A percentile compares a stretch with the other conserved stretches of the same genome.
These are phyloP conservation scores for Cytospora chrysosperma DNA, from an alignment of 2,329 filamentous ascomycete genomes.

Conservation along the genomic window DNA sequence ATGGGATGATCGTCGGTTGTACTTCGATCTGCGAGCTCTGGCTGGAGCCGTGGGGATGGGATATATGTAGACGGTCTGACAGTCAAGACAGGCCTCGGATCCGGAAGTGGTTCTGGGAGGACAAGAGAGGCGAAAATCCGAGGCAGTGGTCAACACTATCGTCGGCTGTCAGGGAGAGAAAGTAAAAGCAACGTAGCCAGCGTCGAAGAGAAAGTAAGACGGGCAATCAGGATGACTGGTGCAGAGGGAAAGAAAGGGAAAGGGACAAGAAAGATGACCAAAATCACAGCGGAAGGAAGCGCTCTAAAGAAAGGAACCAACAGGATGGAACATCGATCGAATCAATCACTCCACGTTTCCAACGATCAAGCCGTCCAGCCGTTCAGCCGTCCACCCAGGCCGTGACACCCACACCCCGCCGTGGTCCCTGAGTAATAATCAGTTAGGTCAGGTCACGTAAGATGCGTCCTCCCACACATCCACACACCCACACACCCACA, in stretches of 20 bases:
- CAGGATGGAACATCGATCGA: neutral
- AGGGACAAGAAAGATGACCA: neutral
- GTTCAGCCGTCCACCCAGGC: neutral
- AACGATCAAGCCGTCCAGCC: neutral
- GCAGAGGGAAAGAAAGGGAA: neutral
- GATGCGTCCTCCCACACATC: no score
- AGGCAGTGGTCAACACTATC: conserved; percentile 22
- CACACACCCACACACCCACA: no score
- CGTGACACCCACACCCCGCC: neutral
- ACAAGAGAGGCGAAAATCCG: neutral
- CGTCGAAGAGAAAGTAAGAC: neutral
- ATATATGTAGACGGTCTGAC: neutral
- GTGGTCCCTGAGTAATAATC: conserved; percentile 3
- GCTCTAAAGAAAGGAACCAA: neutral
- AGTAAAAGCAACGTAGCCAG: neutral
- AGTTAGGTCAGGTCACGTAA: neutral
- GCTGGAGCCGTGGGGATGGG: neutral
- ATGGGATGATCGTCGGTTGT: neutral
- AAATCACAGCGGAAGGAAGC: neutral
- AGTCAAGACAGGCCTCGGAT: no score
- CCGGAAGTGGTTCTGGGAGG: neutral
- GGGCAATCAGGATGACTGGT: neutral
- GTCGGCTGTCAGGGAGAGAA: neutral
- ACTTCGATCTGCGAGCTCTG: neutral
- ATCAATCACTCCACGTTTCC: neutral